Evolutionary conservation across 148 eudicot species (phyloP), one percentile per base, ranked within the genome.

Genomic region (Cornus kousa): DNA sequence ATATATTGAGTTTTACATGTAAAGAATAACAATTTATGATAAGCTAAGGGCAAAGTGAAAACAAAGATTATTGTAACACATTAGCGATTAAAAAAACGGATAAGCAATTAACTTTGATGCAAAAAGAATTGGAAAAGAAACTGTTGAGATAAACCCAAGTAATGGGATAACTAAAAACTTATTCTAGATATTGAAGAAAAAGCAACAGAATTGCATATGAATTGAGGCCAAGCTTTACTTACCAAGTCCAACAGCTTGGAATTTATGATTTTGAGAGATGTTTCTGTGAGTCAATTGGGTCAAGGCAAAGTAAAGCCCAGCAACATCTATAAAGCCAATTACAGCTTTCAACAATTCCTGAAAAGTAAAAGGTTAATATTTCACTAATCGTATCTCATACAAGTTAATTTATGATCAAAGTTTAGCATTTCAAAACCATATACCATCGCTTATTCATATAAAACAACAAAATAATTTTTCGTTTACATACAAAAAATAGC

Each of bases 221-320:
- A 14, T 74, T 32, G 33, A 40, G 28, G 71, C 73, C 50, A 43
- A 73, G 57, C 59, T 74, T 80, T 59, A 83, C 95, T 88, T 64
- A 96, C 99, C 99, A n/a, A 93, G 94, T 79, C 99, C 99, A 87
- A 96, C 97, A 74, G 99, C 98, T 87, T 96, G 99, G 79, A 96
- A 96, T 82, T 96, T 96, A 78, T 96, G 99, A 85, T 93, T 93
- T 81, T 96, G 99, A 71, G 99, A 96, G 71, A 96, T 96, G 74
- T 96, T 96, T 86, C 99, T 87, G 87, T 96, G 98, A 68, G 98
- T 90, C 78, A 93, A 83, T 74, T 96, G 98, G 75, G 99, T 96
- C 88, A 96, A 86, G 73, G 99, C 99, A 87, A 90, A 93, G 86
- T 96, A 96, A 64, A 96, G 90, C 71, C 99, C 99, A 70, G 98